Percentiles rank a stretch among this genome's conserved stretches.
Conservation (phyloP, 2,329 filamentous ascomycete genomes). For the Hypoxylon sp. region DNA sequence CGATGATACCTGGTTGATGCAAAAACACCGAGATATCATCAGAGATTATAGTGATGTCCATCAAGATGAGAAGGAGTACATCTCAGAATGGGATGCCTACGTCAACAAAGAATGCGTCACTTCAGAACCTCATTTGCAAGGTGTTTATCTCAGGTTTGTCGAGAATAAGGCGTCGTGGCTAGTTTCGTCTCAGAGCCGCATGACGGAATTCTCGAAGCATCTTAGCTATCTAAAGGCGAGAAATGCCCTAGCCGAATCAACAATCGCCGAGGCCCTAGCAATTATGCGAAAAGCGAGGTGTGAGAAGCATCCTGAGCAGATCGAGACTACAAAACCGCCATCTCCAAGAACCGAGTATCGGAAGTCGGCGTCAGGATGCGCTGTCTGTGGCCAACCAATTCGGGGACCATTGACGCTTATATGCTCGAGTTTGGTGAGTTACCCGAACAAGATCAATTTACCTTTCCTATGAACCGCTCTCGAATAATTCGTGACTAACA, state of each 20-base stretch:
- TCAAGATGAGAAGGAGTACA: slow-evolving; percentile 69
- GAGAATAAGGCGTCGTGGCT: slow-evolving; percentile 67
- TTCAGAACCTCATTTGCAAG: slow-evolving; percentile 66
- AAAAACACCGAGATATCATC: slow-evolving; percentile 71
- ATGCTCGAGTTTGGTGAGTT: slow-evolving; percentile 66
- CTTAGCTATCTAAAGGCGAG: slow-evolving; percentile 65
- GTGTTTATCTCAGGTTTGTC: slow-evolving; percentile 67
- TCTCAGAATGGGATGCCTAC: slow-evolving; percentile 71
- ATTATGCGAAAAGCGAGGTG: slow-evolving; percentile 61
- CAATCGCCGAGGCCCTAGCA: slow-evolving; percentile 60
- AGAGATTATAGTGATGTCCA: slow-evolving; percentile 71
- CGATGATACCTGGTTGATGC: slow-evolving; percentile 69
- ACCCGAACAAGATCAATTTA: background rate
- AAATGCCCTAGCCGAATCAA: slow-evolving; percentile 62
- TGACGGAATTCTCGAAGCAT: slow-evolving; percentile 70
- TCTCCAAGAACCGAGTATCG: slow-evolving; percentile 55
- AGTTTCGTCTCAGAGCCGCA: slow-evolving; percentile 62
- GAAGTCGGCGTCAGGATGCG: slow-evolving; percentile 63
- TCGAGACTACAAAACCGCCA: slow-evolving; percentile 43
- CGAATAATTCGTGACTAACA: slow-evolving; percentile 34
- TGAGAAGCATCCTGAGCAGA: slow-evolving; percentile 49
- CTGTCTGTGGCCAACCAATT: slow-evolving; percentile 64
- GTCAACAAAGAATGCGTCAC: slow-evolving; percentile 66
- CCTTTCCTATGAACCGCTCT: background rate
- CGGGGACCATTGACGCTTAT: slow-evolving; percentile 64